Evolutionary conservation across 2,329 filamentous ascomycete species (phyloP).

Genomic region (Exophiala sp.): DNA sequence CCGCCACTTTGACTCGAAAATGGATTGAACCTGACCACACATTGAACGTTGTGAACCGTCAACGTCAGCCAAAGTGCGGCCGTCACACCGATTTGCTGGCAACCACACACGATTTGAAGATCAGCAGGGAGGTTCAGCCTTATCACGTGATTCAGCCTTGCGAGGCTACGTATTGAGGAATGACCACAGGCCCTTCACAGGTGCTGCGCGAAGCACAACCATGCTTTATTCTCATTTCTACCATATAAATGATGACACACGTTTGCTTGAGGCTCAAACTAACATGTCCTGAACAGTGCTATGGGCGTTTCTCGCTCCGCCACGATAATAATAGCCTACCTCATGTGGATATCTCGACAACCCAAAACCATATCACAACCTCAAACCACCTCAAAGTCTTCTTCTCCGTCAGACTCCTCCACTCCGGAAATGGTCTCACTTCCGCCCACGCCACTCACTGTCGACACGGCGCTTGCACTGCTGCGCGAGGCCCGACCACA

Average conservation of each 20-base stretch:
- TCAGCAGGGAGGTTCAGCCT: too few species aligned
- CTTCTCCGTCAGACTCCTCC: not conserved
- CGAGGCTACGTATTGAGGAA: too few species aligned
- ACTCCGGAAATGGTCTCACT: conserved; percentile 45
- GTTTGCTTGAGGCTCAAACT: conserved; percentile 13
- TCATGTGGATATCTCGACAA: conserved; percentile 56
- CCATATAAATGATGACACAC: not conserved
- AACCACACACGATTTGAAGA: too few species aligned
- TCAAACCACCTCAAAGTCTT: conserved; percentile 33
- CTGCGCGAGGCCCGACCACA: conserved; percentile 69
- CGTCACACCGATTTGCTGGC: too few species aligned
- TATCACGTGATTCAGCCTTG: too few species aligned
- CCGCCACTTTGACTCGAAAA: not conserved
- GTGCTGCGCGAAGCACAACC: too few species aligned
- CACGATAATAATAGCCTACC: conserved; percentile 76
- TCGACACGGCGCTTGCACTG: conserved; percentile 58
- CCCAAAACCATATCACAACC: conserved; percentile 3
- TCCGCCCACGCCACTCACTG: conserved; percentile 48
- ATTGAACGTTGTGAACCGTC: not conserved
- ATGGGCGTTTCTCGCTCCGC: conserved; percentile 96
- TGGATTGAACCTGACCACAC: not conserved
- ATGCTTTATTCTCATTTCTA: too few species aligned
- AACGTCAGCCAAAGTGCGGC: too few species aligned
- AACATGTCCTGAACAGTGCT: conserved; percentile 59
- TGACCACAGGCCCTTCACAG: too few species aligned